phyloP scores from a whole-genome alignment of 257 asterid genomes.

The Solanum chmielewskii region DNA sequence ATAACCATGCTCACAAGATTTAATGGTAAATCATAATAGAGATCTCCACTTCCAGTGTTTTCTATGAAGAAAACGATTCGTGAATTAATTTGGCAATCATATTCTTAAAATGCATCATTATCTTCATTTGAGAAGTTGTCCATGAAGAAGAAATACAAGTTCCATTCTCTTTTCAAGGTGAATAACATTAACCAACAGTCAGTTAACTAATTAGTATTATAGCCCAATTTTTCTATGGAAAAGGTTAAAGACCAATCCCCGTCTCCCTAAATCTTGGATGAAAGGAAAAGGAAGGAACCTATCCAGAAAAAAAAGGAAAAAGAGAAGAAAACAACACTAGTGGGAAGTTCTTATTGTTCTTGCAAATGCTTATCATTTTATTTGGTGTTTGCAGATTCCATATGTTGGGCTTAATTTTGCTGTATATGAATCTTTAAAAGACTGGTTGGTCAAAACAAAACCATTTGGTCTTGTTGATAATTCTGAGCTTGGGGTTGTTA shows the following conservation, averaged over 20 bases:
- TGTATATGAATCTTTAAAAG: constrained; percentile 92
- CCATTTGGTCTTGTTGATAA: constrained; percentile 66
- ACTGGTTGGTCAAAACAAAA: constrained; percentile 59
- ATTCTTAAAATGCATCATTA: not conserved
- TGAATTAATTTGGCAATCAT: not conserved
- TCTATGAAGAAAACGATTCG: not conserved
- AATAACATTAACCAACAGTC: not conserved
- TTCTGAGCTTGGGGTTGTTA: constrained; percentile 66
- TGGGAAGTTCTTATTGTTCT: not conserved
- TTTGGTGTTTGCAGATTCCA: constrained; percentile 58
- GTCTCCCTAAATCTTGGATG: not conserved
- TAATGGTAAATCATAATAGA: not conserved
- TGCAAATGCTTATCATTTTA: not conserved
- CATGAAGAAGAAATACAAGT: not conserved
- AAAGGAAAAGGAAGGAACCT: not conserved
- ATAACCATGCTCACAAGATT: not conserved
- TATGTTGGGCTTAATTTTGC: constrained; percentile 97
- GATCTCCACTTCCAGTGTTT: not conserved
- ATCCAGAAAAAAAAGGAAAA: not conserved
- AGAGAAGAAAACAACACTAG: not conserved
- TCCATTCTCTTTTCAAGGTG: not conserved
- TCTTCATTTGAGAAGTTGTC: not conserved
- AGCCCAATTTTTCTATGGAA: not conserved
- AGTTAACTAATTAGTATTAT: not conserved
- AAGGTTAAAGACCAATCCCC: not conserved